Evolutionary conservation across 2,329 filamentous ascomycete species (phyloP).

Genomic region (Bipolaris sorokiniana): DNA sequence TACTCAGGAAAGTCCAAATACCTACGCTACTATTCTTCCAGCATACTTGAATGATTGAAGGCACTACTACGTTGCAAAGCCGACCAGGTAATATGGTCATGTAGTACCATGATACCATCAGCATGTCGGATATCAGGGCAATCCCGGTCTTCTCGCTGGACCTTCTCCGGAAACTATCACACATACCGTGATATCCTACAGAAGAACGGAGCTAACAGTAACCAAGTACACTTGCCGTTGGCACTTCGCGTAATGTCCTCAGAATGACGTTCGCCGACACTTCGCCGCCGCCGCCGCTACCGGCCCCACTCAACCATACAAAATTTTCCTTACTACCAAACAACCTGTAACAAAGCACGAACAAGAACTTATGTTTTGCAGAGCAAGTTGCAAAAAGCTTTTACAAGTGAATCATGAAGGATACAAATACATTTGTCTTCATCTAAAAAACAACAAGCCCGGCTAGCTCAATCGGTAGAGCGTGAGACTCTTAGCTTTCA

Average conservation of each 20-base stretch:
- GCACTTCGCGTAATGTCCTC: not conserved
- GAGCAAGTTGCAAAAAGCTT: rapidly evolving
- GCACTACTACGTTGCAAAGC: not conserved
- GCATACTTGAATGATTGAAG: not conserved
- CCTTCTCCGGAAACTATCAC: not conserved
- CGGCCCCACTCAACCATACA: conserved; percentile 9
- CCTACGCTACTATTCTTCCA: no score
- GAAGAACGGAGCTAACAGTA: not conserved
- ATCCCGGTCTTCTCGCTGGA: not conserved
- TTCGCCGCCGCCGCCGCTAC: conserved; percentile 3
- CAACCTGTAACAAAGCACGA: not conserved
- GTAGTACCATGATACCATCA: not conserved
- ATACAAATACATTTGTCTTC: not conserved
- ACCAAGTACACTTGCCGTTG: not conserved
- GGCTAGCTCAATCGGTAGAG: conserved; percentile 49
- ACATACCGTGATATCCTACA: not conserved
- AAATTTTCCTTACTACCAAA: conserved; percentile 7
- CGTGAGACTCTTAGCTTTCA: conserved; percentile 49
- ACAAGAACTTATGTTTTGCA: not conserved
- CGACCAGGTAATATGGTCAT: not conserved
- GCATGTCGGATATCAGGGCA: not conserved
- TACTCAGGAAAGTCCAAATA: not conserved
- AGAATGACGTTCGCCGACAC: conserved; percentile 9
- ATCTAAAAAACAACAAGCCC: conserved; percentile 14
- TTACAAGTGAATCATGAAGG: not conserved